A percentile compares a stretch with the other conserved stretches of the same genome.
Conservation (phyloP, 2,329 filamentous ascomycete species). For the Pseudogymnoascus sp. region DNA sequence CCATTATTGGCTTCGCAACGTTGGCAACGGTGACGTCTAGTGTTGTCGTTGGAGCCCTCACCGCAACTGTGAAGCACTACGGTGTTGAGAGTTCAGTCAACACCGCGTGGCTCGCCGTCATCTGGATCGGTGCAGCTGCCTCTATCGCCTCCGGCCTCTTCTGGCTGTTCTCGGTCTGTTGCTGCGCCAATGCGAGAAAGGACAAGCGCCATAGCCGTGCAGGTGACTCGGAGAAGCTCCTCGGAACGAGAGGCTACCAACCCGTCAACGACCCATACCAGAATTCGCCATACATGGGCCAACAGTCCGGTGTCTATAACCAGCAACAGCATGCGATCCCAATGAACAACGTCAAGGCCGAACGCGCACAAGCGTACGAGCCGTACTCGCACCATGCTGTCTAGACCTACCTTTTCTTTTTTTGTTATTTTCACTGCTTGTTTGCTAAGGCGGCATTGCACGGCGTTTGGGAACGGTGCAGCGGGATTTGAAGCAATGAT, state of each 20-base stretch:
- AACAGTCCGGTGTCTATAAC: slow-evolving; percentile 33
- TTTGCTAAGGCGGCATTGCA: slow-evolving; percentile 4
- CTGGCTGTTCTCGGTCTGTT: slow-evolving; percentile 89
- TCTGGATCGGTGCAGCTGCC: slow-evolving; percentile 76
- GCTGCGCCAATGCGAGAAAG: slow-evolving; percentile 44
- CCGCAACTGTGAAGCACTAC: slow-evolving; percentile 59
- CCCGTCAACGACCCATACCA: slow-evolving; percentile 35
- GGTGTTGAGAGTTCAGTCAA: slow-evolving; percentile 61
- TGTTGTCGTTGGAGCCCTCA: slow-evolving; percentile 59
- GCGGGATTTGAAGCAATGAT: not conserved
- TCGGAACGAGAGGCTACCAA: slow-evolving; percentile 31
- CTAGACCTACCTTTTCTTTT: slow-evolving; percentile 27
- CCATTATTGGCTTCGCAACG: slow-evolving; percentile 53
- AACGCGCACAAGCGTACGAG: slow-evolving; percentile 47
- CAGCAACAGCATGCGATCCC: slow-evolving; percentile 28
- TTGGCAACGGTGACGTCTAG: slow-evolving; percentile 68
- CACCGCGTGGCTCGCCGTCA: slow-evolving; percentile 56
- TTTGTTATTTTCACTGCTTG: not conserved
- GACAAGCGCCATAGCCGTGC: slow-evolving; percentile 15
- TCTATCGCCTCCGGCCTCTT: slow-evolving; percentile 69
- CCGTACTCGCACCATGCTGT: slow-evolving; percentile 49
- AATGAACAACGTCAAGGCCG: slow-evolving; percentile 24
- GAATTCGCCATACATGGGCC: slow-evolving; percentile 25
- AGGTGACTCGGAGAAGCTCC: slow-evolving; percentile 24
- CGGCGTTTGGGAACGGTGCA: not conserved